Conservation (phyloP, 352 stramenopile species). For the Phytophthora foliorum region DNA sequence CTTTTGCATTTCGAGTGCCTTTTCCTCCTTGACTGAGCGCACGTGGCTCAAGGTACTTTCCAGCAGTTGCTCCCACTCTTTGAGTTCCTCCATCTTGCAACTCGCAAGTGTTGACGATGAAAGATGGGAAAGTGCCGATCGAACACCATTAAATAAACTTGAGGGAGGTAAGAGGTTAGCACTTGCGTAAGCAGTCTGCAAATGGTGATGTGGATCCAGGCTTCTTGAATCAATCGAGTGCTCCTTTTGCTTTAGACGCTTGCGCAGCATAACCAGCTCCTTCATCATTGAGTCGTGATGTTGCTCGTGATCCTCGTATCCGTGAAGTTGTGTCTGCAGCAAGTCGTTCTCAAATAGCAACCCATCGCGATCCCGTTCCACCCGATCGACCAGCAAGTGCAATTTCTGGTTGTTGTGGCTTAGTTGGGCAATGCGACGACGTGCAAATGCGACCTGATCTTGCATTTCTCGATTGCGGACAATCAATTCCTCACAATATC, state of each 20-base stretch:
- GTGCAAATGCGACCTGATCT: slow-evolving; percentile 72
- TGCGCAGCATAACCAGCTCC: slow-evolving; percentile 61
- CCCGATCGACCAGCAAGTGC: slow-evolving; percentile 82
- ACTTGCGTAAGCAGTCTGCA: not conserved
- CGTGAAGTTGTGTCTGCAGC: slow-evolving; percentile 78
- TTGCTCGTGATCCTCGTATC: slow-evolving; percentile 70
- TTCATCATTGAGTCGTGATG: slow-evolving; percentile 77
- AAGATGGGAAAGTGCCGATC: slow-evolving; percentile 40
- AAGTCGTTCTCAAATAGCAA: slow-evolving; percentile 87
- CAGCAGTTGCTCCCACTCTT: slow-evolving; percentile 77
- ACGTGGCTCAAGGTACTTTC: slow-evolving; percentile 68
- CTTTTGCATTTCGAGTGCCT: slow-evolving; percentile 79
- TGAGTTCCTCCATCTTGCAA: slow-evolving; percentile 65
- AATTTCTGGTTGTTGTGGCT: slow-evolving; percentile 88
- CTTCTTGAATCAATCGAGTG: slow-evolving; percentile 9
- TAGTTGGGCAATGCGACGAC: slow-evolving; percentile 70
- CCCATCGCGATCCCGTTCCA: slow-evolving; percentile 85
- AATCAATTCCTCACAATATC: slow-evolving; percentile 81
- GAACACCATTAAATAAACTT: slow-evolving; percentile 40
- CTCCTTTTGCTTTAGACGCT: slow-evolving; percentile 51
- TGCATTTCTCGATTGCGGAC: slow-evolving; percentile 81
- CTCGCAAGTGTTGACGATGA: slow-evolving; percentile 26
- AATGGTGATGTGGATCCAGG: slow-evolving; percentile 15
- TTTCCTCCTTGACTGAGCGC: slow-evolving; percentile 75
- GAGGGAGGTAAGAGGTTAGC: not conserved